Conservation (phyloP, 2,329 filamentous ascomycete species). For the Diaporthe sp. region DNA sequence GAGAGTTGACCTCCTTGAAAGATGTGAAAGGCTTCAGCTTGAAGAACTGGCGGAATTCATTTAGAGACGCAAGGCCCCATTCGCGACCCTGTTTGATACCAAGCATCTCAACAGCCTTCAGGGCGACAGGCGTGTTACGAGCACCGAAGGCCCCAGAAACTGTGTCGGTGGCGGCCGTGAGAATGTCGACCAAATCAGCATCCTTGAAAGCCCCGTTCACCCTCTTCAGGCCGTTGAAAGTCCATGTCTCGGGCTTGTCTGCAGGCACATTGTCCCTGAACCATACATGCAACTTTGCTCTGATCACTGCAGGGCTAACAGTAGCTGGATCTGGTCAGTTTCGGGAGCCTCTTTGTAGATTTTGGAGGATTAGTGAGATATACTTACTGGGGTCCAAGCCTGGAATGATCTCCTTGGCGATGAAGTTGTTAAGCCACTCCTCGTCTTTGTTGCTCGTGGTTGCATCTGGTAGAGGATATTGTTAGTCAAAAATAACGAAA, state of each 20-base stretch:
- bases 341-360: neutral
- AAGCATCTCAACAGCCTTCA: neutral
- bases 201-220: neutral
- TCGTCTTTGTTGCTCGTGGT: constrained; percentile 4
- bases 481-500: no score
- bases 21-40: constrained; percentile 16
- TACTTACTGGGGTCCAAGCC: neutral
- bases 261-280: neutral
- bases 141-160: constrained; percentile 4
- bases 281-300: neutral
- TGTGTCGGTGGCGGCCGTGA: neutral
- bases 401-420: neutral
- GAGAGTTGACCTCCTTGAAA: neutral
- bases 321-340: neutral
- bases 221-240: neutral
- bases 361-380: no score
- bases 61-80: constrained; percentile 2
- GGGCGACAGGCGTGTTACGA: neutral
- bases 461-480: neutral
- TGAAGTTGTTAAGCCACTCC: constrained; percentile 8
- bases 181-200: neutral
- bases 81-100: constrained; percentile 5
- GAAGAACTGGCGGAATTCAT: constrained; percentile 12
- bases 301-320: neutral
- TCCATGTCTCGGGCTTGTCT: constrained; percentile 12